Evolutionary conservation across 2,329 filamentous ascomycete species (phyloP).

Genomic region (Xylariomycetidae sp.): DNA sequence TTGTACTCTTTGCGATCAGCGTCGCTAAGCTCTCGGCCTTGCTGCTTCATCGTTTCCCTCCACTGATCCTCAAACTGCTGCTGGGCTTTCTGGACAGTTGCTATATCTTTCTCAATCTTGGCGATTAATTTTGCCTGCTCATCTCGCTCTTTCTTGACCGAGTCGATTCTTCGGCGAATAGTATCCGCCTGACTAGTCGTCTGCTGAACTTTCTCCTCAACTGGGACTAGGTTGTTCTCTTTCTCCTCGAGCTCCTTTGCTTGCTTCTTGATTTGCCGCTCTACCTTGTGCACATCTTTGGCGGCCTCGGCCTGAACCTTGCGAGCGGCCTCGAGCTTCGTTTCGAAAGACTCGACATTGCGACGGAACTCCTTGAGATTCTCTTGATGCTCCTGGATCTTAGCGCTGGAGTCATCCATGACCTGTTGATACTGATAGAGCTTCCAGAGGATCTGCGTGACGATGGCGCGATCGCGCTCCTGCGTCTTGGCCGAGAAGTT

Average conservation of each 20-base stretch:
- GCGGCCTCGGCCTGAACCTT: slow-evolving; percentile 75
- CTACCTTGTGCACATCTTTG: slow-evolving; percentile 74
- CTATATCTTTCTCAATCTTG: slow-evolving; percentile 75
- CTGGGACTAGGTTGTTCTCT: slow-evolving; percentile 78
- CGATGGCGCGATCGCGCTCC: slow-evolving; percentile 84
- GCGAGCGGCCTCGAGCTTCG: slow-evolving; percentile 73
- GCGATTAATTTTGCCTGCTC: slow-evolving; percentile 63
- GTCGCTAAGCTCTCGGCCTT: slow-evolving; percentile 81
- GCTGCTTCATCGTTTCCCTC: slow-evolving; percentile 76
- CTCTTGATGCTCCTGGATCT: slow-evolving; percentile 91
- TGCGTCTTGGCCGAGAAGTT: slow-evolving; percentile 87
- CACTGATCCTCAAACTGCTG: slow-evolving; percentile 85
- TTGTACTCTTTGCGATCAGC: slow-evolving; percentile 88
- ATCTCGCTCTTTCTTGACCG: slow-evolving; percentile 72
- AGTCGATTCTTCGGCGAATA: slow-evolving; percentile 62
- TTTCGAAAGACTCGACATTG: slow-evolving; percentile 80
- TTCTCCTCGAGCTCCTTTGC: slow-evolving; percentile 84
- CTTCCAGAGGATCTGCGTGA: slow-evolving; percentile 94
- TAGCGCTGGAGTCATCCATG: slow-evolving; percentile 85
- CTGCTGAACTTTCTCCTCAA: slow-evolving; percentile 87
- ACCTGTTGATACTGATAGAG: slow-evolving; percentile 90
- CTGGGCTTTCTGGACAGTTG: slow-evolving; percentile 83
- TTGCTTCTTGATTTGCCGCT: slow-evolving; percentile 78
- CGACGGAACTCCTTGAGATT: slow-evolving; percentile 90
- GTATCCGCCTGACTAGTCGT: slow-evolving; percentile 66